Conservation (phyloP, 2,329 filamentous ascomycete genomes). For the Tolypocladium pustulatum region DNA sequence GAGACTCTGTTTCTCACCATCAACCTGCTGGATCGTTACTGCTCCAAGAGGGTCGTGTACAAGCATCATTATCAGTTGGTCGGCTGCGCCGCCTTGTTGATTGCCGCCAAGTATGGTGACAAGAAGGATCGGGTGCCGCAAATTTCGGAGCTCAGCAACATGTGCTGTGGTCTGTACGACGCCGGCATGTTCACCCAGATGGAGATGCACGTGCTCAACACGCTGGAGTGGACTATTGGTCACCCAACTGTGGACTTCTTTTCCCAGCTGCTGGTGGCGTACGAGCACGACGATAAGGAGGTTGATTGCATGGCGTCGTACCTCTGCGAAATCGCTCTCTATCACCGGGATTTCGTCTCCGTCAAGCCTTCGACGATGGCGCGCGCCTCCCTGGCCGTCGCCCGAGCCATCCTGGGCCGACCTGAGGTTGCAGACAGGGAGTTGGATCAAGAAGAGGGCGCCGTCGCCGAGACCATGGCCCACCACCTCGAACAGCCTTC, state of each 20-base stretch:
- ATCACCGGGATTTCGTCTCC: constrained; percentile 94
- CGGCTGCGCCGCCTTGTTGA: constrained; percentile 88
- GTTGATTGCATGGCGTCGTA: constrained; percentile 93
- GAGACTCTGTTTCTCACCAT: constrained; percentile 94
- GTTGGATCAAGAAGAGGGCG: constrained; percentile 64
- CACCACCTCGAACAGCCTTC: constrained; percentile 51
- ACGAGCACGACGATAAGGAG: constrained; percentile 70
- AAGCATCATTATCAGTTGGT: constrained; percentile 99
- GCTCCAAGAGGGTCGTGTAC: constrained; percentile 94
- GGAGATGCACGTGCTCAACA: constrained; percentile 99
- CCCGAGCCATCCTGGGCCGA: constrained; percentile 75
- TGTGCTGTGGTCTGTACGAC: constrained; percentile 98
- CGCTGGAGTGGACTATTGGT: constrained; percentile 89
- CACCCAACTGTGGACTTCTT: constrained; percentile 95
- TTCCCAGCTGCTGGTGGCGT: constrained; percentile 73
- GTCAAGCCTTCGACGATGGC: constrained; percentile 87
- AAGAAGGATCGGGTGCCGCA: constrained; percentile 98
- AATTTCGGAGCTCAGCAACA: constrained; percentile 92
- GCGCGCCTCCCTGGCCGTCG: constrained; percentile 73
- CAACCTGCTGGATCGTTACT: constrained; percentile 95
- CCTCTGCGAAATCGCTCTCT: constrained; percentile 88
- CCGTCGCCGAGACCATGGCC: constrained; percentile 50
- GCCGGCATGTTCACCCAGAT: constrained; percentile 99
- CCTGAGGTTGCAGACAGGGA: constrained; percentile 65
- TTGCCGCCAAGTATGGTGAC: constrained; percentile 97